Conservation (phyloP, 2,329 filamentous ascomycete genomes). For the Leptographium procerum region DNA sequence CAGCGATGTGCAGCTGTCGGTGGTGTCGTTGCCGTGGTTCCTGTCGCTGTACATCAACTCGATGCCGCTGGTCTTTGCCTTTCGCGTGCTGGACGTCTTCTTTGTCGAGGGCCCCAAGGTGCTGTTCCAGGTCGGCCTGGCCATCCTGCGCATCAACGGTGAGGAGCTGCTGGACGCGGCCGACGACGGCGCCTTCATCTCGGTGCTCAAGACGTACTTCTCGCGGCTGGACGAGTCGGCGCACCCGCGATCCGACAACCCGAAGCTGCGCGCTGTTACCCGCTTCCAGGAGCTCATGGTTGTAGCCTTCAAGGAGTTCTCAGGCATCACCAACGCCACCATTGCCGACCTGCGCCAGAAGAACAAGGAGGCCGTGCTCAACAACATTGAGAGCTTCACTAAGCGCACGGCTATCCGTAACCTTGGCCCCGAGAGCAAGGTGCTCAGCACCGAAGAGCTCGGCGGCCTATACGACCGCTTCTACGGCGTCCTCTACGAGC, state of each 20-base stretch:
- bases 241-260: conserved; percentile 89
- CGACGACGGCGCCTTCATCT: conserved; percentile 95
- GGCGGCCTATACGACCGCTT: conserved; percentile 89
- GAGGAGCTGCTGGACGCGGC: conserved; percentile 87
- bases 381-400: conserved; percentile 93
- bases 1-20: conserved; percentile 91
- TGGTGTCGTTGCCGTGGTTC: conserved; percentile 96
- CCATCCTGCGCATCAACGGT: conserved; percentile 94
- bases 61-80: conserved; percentile 96
- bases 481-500: conserved; percentile 82
- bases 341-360: conserved; percentile 81
- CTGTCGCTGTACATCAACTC: conserved; percentile 98
- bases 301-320: conserved; percentile 96
- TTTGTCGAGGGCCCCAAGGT: conserved; percentile 97
- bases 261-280: conserved; percentile 86
- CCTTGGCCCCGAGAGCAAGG: conserved; percentile 89
- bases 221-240: conserved; percentile 87
- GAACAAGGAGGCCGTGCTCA: conserved; percentile 88
- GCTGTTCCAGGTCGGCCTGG: conserved; percentile 88
- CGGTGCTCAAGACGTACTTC: conserved; percentile 90
- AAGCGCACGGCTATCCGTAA: conserved; percentile 96
- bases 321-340: conserved; percentile 84
- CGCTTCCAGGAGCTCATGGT: conserved; percentile 98
- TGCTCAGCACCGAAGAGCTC: conserved; percentile 73
- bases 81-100: conserved; percentile 92